A percentile compares a stretch with the other conserved stretches of the same genome.
These are phyloP conservation scores for Candida berthetii DNA, from an alignment of 805 yeast genomes.

Conservation along the genomic window DNA sequence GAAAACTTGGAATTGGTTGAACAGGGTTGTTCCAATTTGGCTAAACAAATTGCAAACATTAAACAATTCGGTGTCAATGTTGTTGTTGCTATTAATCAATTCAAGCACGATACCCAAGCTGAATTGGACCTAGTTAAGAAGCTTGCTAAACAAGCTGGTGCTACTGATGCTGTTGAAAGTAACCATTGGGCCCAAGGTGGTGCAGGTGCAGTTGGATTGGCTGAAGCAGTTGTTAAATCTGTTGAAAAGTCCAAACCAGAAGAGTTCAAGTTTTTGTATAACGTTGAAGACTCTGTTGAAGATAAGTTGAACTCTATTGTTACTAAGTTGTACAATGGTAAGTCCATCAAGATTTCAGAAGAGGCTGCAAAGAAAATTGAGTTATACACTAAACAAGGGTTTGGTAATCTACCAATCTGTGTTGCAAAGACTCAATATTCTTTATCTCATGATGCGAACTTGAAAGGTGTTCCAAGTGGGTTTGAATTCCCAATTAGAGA, in stretches of 20 bases:
- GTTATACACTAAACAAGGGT: constrained; percentile 67
- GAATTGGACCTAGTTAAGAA: constrained; percentile 66
- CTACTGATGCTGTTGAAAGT: constrained; percentile 69
- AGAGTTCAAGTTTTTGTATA: constrained; percentile 51
- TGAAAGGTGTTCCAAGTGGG: constrained; percentile 81
- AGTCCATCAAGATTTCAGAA: constrained; percentile 60
- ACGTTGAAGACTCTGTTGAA: constrained; percentile 56
- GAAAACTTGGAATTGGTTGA: constrained; percentile 67
- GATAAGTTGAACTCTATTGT: constrained; percentile 65
- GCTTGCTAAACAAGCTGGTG: constrained; percentile 72
- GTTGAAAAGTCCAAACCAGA: constrained; percentile 37
- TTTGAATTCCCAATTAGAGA: constrained; percentile 79
- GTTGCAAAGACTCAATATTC: constrained; percentile 86
- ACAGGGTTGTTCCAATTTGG: constrained; percentile 69
- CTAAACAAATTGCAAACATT: constrained; percentile 72
- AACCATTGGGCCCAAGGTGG: constrained; percentile 91
- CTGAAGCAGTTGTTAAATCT: constrained; percentile 62
- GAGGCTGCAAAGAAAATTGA: constrained; percentile 67
- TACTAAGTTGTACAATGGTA: constrained; percentile 73
- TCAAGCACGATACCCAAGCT: constrained; percentile 63
- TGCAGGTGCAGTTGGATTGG: constrained; percentile 69
- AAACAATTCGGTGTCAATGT: constrained; percentile 70
- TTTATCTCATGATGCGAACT: constrained; percentile 72
- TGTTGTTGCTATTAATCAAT: constrained; percentile 76
- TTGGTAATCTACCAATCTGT: constrained; percentile 73